These are phyloP conservation scores for Physcia stellaris DNA, from an alignment of 495 filamentous ascomycete genomes.

Conservation along the genomic window DNA sequence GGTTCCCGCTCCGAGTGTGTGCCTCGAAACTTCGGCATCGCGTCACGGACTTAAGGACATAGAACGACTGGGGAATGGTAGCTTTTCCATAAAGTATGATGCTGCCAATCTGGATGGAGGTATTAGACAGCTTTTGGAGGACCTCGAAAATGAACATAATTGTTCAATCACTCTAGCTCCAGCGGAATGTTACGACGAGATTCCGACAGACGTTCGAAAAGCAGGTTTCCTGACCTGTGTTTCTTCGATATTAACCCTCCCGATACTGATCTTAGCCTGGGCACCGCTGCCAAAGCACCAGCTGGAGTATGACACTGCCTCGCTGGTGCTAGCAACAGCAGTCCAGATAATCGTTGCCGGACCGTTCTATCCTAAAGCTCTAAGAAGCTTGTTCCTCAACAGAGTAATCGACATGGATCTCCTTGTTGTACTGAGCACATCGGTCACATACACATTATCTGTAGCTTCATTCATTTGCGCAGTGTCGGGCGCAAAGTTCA, in stretches of 20 bases:
- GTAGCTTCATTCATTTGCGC: conserved; percentile 50
- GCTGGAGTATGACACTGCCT: conserved; percentile 22
- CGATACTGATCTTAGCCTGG: conserved; percentile 64
- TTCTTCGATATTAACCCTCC: conserved; percentile 50
- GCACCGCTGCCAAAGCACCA: conserved; percentile 36
- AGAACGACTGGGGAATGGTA: neutral
- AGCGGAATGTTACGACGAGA: neutral
- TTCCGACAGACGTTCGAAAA: neutral
- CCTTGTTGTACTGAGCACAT: conserved; percentile 59
- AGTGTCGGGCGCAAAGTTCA: conserved; percentile 32
- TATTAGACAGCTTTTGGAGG: neutral
- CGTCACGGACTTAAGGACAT: neutral
- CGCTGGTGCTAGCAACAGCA: conserved; percentile 49
- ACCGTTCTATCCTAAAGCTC: conserved; percentile 54
- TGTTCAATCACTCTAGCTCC: neutral
- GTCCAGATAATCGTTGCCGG: conserved; percentile 51
- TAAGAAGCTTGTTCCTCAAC: conserved; percentile 48
- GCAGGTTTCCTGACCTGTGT: conserved; percentile 43
- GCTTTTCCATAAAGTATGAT: neutral
- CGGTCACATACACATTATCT: conserved; percentile 59
- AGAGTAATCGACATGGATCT: conserved; percentile 67
- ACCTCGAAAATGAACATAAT: too few relatives aligned
- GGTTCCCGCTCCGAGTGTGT: neutral
- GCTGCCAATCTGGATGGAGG: neutral
- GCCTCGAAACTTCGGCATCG: neutral